A percentile compares a stretch with the other conserved stretches of the same genome.
Conservation (phyloP, 1,284 basidiomycete species). For the Exobasidium cylindrosporum region DNA sequence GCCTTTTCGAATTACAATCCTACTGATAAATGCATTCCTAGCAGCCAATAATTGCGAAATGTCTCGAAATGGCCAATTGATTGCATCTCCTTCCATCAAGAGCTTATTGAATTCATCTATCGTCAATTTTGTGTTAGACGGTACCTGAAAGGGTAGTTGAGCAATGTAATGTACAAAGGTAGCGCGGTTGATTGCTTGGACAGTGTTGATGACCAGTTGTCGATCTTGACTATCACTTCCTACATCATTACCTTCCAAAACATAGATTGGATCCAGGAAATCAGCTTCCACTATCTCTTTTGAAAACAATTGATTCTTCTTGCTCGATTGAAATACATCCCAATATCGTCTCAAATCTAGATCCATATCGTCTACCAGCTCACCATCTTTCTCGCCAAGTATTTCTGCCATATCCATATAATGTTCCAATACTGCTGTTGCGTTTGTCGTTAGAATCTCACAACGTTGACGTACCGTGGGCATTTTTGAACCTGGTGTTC, state of each 20-base stretch:
- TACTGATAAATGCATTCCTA: background rate
- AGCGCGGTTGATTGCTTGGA: conserved; percentile 25
- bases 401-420: background rate
- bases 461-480: background rate
- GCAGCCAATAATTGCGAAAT: background rate
- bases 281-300: background rate
- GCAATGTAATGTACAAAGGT: conserved; percentile 41
- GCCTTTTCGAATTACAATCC: background rate
- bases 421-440: background rate
- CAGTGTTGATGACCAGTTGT: background rate
- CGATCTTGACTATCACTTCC: background rate
- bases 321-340: background rate
- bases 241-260: background rate
- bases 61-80: background rate
- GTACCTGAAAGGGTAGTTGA: background rate
- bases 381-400: background rate
- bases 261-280: background rate
- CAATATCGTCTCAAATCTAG: background rate
- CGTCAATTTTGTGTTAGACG: background rate
- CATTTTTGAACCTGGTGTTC: background rate
- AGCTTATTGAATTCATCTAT: background rate
- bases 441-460: background rate
- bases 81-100: background rate
- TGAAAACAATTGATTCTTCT: background rate
- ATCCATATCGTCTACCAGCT: background rate